Evolutionary conservation across 2,329 filamentous ascomycete genomes (phyloP).

Genomic region (Tolypocladium endophyticum): DNA sequence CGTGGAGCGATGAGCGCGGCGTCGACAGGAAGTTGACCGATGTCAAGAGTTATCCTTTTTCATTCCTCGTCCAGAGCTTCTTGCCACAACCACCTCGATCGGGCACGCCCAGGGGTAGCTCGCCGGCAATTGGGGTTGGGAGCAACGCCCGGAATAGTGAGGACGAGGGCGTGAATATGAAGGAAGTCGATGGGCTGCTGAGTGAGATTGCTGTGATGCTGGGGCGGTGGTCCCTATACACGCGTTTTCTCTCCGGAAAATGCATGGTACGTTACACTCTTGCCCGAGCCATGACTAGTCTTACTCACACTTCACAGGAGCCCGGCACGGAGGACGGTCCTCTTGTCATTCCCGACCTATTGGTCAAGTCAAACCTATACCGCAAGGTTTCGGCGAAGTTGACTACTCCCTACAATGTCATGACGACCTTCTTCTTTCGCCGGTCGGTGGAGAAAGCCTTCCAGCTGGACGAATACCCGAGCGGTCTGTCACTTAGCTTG

Average conservation of each 20-base stretch:
- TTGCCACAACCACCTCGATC: conserved; percentile 57
- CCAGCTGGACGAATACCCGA: conserved; percentile 82
- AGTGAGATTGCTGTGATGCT: conserved; percentile 89
- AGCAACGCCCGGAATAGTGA: conserved; percentile 55
- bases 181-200: conserved; percentile 79
- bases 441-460: conserved; percentile 96
- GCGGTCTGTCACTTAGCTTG: conserved; percentile 66
- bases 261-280: conserved; percentile 52
- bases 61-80: conserved; percentile 93
- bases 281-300: neutral
- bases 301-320: conserved; percentile 28
- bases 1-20: conserved; percentile 82
- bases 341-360: conserved; percentile 59
- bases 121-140: conserved; percentile 55
- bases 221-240: conserved; percentile 84
- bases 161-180: conserved; percentile 93
- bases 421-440: conserved; percentile 95
- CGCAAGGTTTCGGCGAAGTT: conserved; percentile 70
- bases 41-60: conserved; percentile 95
- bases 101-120: conserved; percentile 60
- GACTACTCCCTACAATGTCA: conserved; percentile 71
- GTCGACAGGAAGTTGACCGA: conserved; percentile 84
- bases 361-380: conserved; percentile 68
- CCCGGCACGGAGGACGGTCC: conserved; percentile 41
- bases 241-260: conserved; percentile 78